Evolutionary conservation across 177 flowering plant species (phyloP), one percentile per base, ranked within the genome.

Genomic region (Tripterygium wilfordii): DNA sequence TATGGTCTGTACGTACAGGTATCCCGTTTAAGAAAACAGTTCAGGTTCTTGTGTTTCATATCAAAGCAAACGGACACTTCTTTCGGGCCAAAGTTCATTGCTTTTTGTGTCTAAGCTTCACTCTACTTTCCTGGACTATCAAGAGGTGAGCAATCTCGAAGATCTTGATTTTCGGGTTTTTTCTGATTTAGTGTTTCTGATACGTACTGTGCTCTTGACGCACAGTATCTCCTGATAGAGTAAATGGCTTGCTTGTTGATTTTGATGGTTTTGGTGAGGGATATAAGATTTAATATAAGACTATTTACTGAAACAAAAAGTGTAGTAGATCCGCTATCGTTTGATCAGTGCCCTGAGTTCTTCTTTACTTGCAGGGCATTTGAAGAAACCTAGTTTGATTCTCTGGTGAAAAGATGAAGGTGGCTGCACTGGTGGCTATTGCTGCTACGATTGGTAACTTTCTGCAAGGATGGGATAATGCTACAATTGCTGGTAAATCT

Each of bases 391-490:
- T 36, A 32, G 30, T 19, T 35, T 17, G 26, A 29, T 51, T 56
- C 42, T 23, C 43, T 49, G 30, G 39, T 39, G 40, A 17, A 9
- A 58, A 16, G 45, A 74, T 71, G 77, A 64, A 29, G 32, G 79
- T 69, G 19, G 77, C 79, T 47, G 73, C 50, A 20, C 52, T 69
- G 10, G 80, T 74, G 19, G 83, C 83, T 29, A 46, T 77, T 46
- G 77, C 66, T 37, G 83, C 83, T 17, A 35, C 79, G 3, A 60
- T 77, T 50, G 83, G 83, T 18, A 77, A 74, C 64, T 57, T 77
- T 20, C 51, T 77, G 53, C 83, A 77, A 50, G 83, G 83, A 57
- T 77, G 83, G 79, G 83, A 77, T 58, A 74, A 77, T 62, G 82
- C 82, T 10, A 66, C 75, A 1, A 77, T 77, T 54, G 79, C 82